Conservation (phyloP, 352 stramenopile genomes). For the Globisporangium acanthophoron region DNA sequence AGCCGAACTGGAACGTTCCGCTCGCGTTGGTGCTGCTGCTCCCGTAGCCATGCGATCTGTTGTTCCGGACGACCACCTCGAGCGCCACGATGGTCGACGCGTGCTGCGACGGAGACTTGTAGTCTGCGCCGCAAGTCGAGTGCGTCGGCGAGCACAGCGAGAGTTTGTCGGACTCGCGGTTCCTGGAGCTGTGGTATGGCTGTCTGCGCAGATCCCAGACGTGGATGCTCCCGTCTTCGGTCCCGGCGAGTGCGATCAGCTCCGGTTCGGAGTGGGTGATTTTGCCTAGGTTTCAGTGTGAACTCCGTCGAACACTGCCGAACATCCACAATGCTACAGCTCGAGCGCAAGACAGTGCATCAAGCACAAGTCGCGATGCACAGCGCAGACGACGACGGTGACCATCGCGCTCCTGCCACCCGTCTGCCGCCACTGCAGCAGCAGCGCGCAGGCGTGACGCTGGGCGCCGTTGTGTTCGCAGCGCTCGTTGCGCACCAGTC, state of each 20-base stretch:
- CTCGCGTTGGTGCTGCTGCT: not conserved
- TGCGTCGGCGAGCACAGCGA: constrained; percentile 43
- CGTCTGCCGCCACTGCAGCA: not conserved
- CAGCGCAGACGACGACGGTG: too few relatives aligned
- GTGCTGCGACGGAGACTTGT: constrained; percentile 31
- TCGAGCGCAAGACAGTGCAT: too few relatives aligned
- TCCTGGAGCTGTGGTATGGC: constrained; percentile 1
- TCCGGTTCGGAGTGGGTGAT: constrained; percentile 30
- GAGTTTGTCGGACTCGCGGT: not conserved
- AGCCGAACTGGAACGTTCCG: constrained; percentile 58
- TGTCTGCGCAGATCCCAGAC: constrained; percentile 56
- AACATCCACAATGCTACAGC: too few relatives aligned
- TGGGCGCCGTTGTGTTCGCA: constrained; percentile 2
- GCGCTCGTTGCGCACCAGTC: constrained; percentile 8
- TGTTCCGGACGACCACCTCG: constrained; percentile 23
- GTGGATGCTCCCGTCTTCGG: constrained; percentile 59
- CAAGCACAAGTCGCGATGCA: too few relatives aligned
- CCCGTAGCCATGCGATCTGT: not conserved
- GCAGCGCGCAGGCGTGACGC: not conserved
- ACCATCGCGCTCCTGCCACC: too few relatives aligned
- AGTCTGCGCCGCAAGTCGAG: constrained; percentile 49
- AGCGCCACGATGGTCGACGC: constrained; percentile 41
- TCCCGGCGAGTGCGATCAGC: constrained; percentile 45
- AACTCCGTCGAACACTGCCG: too few relatives aligned
- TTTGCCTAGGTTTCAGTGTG: too few relatives aligned